Base-by-base conservation (phyloP, 805 yeast species). In the Saccharomycopsis sp. region DNA sequence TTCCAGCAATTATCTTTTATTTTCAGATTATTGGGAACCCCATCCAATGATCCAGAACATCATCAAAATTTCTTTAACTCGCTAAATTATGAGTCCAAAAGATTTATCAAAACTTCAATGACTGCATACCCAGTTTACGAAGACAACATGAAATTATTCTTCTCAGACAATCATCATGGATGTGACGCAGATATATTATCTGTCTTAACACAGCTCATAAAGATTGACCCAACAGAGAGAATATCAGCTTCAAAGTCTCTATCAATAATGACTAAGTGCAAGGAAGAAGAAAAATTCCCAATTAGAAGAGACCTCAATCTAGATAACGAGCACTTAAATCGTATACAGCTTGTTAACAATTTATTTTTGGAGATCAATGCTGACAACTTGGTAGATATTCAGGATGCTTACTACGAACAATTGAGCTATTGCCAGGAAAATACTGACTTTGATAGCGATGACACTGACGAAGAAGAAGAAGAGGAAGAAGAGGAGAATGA, bases 21-120 rank as follows among this genome's bases (percentile, higher is more conserved):
- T 12, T 49, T 49, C 52, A 49, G n/a, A 23, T 22, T 49, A 49
- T 49, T 49, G n/a, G 52, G 41, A 3, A 50, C 42, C 23, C 47
- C 25, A 12, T 17, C 49, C 12, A 44, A 44, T 19, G 49, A 44
- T 44, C 49, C 49, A 44, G 22, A 3, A n/a, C 19, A 44, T 19
- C 49, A 44, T 19, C 49, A 44, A 44, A 44, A 17, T 12, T 44
- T 44, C 20, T 44, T 17, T 44, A 44, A 19, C 19, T 44, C 49
- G 7, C 22, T 44, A 8, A 17, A 19, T 19, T 44, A 44, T 19
- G 49, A 44, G 22, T 44, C 22, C 12, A 44, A 12, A 44, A 44
- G 22, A 44, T 44, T 44, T 12, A 44, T 44, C 49, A 44, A 44
- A n/a, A 44, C 49, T 3, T 44, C 49, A 8, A 44, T 44, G 49